These are phyloP conservation scores for Trifolium pratense DNA, from an alignment of 306 rosid species.

Conservation along the genomic window DNA sequence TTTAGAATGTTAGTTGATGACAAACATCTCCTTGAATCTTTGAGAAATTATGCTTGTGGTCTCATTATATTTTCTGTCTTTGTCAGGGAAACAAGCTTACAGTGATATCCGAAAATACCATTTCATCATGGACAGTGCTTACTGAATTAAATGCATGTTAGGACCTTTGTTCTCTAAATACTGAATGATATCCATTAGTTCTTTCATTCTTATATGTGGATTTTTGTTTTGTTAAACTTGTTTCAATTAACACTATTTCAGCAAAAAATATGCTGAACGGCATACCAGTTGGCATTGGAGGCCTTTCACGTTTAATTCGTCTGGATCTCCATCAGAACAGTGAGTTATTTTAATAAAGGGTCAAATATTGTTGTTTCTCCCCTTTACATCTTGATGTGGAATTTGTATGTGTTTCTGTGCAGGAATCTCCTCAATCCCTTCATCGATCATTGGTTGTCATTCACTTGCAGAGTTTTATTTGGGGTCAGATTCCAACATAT, in stretches of 20 bases:
- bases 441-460: conserved; percentile 69
- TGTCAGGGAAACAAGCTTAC: conserved; percentile 86
- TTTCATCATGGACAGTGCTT: conserved; percentile 83
- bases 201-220: conserved; percentile 31
- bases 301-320: conserved; percentile 78
- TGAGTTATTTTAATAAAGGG: conserved; percentile 54
- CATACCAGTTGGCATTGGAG: conserved; percentile 80
- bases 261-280: conserved; percentile 77
- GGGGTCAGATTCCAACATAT: conserved; percentile 70
- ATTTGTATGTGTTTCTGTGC: conserved; percentile 42
- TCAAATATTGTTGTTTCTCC: conserved; percentile 32
- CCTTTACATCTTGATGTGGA: conserved; percentile 29
- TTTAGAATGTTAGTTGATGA: conserved; percentile 30
- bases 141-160: conserved; percentile 89
- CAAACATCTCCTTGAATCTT: conserved; percentile 18
- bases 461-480: conserved; percentile 81
- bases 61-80: conserved; percentile 32
- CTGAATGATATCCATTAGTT: conserved; percentile 22
- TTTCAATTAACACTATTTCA: conserved; percentile 48
- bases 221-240: conserved; percentile 34
- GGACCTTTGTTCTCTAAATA: conserved; percentile 33
- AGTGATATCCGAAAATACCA: conserved; percentile 59
- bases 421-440: conserved; percentile 84
- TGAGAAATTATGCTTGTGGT: conserved; percentile 30
- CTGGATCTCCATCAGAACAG: conserved; percentile 88